phyloP scores from a whole-genome alignment of 139 green algal species.

The Chara braunii region DNA sequence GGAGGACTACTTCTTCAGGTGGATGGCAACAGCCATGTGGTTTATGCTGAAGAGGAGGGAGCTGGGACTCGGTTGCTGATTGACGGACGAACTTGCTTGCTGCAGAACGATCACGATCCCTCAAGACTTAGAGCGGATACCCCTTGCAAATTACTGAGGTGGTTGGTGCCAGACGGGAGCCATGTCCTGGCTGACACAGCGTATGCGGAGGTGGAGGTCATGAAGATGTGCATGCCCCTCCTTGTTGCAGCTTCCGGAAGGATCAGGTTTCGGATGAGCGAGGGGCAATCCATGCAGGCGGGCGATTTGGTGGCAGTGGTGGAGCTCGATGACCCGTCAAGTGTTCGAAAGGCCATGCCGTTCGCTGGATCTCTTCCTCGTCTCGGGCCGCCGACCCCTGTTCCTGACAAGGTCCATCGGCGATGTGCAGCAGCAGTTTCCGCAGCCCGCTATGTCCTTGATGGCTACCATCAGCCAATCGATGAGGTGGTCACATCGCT shows the following conservation, averaged over 20 bases:
- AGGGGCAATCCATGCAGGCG: slow-evolving; percentile 30
- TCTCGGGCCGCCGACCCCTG: slow-evolving; percentile 27
- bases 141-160: slow-evolving; percentile 47
- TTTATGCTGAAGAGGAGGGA: slow-evolving; percentile 86
- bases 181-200: slow-evolving; percentile 36
- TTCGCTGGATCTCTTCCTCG: slow-evolving; percentile 39
- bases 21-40: slow-evolving; percentile 79
- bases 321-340: slow-evolving; percentile 39
- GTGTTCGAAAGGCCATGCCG: slow-evolving; percentile 10
- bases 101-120: slow-evolving; percentile 56
- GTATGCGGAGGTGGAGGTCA: slow-evolving; percentile 46
- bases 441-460: slow-evolving; percentile 19
- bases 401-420: slow-evolving; percentile 27
- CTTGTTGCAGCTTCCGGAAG: slow-evolving; percentile 26
- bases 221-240: slow-evolving; percentile 51
- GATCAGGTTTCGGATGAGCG: slow-evolving; percentile 25
- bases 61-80: slow-evolving; percentile 83
- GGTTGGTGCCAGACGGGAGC: slow-evolving; percentile 39
- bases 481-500: slow-evolving; percentile 56
- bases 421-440: slow-evolving; percentile 12
- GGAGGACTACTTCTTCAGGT: slow-evolving; percentile 82
- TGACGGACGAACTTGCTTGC: slow-evolving; percentile 77
- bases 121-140: slow-evolving; percentile 40
- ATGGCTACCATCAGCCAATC: slow-evolving; percentile 28
- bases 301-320: slow-evolving; percentile 42